These are phyloP conservation scores for Trichoderma sp. DNA, from an alignment of 2,329 filamentous ascomycete genomes.

Conservation along the genomic window DNA sequence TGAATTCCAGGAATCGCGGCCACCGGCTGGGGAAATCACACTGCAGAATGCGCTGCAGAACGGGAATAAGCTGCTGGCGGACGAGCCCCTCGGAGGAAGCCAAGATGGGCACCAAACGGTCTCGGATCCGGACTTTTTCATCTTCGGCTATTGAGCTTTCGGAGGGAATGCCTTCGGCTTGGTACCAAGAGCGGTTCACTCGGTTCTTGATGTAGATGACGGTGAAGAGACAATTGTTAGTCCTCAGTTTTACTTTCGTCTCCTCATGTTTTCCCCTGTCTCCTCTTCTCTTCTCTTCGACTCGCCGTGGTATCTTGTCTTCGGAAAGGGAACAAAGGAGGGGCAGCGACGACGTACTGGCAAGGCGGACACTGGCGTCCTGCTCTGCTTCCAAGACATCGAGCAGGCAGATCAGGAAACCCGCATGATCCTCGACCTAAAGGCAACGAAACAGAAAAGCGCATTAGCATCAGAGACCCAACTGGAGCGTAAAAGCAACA, in stretches of 20 bases:
- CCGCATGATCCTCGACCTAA: slow-evolving; percentile 85
- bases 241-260: not conserved
- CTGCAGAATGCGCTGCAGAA: slow-evolving; percentile 93
- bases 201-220: slow-evolving; percentile 98
- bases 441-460: slow-evolving; percentile 24
- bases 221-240: slow-evolving; percentile 48
- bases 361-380: slow-evolving; percentile 79
- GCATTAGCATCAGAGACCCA: slow-evolving; percentile 15
- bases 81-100: slow-evolving; percentile 78
- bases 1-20: slow-evolving; percentile 93
- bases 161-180: slow-evolving; percentile 70
- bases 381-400: slow-evolving; percentile 90
- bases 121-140: slow-evolving; percentile 84
- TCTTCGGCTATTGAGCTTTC: slow-evolving; percentile 79
- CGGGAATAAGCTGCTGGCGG: slow-evolving; percentile 89
- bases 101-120: slow-evolving; percentile 85
- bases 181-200: slow-evolving; percentile 88
- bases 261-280: not conserved
- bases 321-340: not conserved
- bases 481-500: not conserved
- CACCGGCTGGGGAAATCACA: slow-evolving; percentile 93
- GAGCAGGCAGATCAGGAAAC: slow-evolving; percentile 87
- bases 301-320: not conserved
- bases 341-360: slow-evolving; percentile 64
- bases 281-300: not conserved